These are phyloP conservation scores for Gonapodya sp. DNA, from an alignment of 192 early-diverging fungal species.

Conservation along the genomic window DNA sequence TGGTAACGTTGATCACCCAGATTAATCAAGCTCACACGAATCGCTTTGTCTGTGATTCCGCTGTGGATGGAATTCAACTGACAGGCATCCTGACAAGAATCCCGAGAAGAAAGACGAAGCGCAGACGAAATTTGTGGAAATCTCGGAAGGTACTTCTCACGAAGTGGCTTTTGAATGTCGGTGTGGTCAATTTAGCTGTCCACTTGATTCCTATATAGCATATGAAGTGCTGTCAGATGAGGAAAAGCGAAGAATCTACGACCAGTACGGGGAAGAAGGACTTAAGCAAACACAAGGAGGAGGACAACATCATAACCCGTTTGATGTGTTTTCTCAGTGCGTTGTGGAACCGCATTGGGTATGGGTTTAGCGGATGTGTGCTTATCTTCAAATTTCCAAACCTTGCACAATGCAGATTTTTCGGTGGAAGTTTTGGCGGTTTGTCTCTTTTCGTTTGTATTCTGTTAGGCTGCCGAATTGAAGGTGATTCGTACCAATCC, in stretches of 20 bases:
- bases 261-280: conserved; percentile 93
- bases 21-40: conserved; percentile 19
- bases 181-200: neutral
- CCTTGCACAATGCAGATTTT: conserved; percentile 16
- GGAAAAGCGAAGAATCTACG: conserved; percentile 82
- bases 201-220: conserved; percentile 35
- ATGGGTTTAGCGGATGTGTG: too few species aligned
- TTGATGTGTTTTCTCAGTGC: conserved; percentile 95
- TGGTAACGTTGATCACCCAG: conserved; percentile 22
- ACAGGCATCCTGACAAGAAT: conserved; percentile 74
- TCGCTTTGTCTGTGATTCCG: conserved; percentile 17
- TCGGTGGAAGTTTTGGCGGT: conserved; percentile 17
- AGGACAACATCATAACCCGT: conserved; percentile 76
- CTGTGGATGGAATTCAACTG: too few species aligned
- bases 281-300: conserved; percentile 49
- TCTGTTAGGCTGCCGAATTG: neutral
- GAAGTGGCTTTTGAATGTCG: neutral
- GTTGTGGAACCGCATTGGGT: conserved; percentile 45
- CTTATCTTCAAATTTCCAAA: neutral
- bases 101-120: conserved; percentile 67
- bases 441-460: neutral
- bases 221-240: conserved; percentile 91
- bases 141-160: conserved; percentile 75
- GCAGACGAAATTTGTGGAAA: conserved; percentile 79
- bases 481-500: too few species aligned